A percentile compares a stretch with the other conserved stretches of the same genome.
These are phyloP conservation scores for Kluyveromyces aestuarii DNA, from an alignment of 805 yeast genomes.

Conservation along the genomic window DNA sequence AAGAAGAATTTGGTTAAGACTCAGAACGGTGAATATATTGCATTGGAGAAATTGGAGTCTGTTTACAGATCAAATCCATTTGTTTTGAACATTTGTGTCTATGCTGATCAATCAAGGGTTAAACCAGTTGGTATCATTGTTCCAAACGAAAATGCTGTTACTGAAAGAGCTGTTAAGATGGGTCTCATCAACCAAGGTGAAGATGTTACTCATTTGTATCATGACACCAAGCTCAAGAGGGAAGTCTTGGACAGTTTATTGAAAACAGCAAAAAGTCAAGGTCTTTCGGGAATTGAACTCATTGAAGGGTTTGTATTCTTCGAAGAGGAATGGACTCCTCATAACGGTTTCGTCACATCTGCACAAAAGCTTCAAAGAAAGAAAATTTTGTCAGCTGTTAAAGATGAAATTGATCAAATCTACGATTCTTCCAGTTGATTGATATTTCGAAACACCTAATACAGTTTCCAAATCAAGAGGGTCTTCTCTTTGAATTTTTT, in stretches of 20 bases:
- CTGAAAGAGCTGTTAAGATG: conserved; percentile 48
- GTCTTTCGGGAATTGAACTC: conserved; percentile 79
- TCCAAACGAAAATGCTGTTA: conserved; percentile 63
- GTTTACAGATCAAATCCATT: conserved; percentile 74
- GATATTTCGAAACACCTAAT: not conserved
- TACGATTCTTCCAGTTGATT: conserved; percentile 28
- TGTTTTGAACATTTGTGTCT: conserved; percentile 80
- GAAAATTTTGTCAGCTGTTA: conserved; percentile 66
- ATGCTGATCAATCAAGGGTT: conserved; percentile 80
- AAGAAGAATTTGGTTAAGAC: conserved; percentile 95
- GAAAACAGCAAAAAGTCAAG: conserved; percentile 71
- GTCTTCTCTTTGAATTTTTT: too few relatives aligned
- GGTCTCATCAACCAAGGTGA: conserved; percentile 41
- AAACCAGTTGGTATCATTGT: conserved; percentile 89
- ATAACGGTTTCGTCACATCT: conserved; percentile 84
- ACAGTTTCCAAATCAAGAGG: too few relatives aligned
- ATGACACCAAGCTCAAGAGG: conserved; percentile 46
- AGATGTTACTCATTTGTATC: conserved; percentile 40
- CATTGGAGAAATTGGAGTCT: conserved; percentile 89
- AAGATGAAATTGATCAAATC: conserved; percentile 57
- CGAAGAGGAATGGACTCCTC: conserved; percentile 97
- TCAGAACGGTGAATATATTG: conserved; percentile 93
- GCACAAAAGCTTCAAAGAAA: conserved; percentile 95
- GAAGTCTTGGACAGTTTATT: conserved; percentile 52
- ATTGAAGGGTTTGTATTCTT: conserved; percentile 67